Base-by-base conservation (phyloP, 2,329 filamentous ascomycete genomes). In the Ophiostoma ulmi region DNA sequence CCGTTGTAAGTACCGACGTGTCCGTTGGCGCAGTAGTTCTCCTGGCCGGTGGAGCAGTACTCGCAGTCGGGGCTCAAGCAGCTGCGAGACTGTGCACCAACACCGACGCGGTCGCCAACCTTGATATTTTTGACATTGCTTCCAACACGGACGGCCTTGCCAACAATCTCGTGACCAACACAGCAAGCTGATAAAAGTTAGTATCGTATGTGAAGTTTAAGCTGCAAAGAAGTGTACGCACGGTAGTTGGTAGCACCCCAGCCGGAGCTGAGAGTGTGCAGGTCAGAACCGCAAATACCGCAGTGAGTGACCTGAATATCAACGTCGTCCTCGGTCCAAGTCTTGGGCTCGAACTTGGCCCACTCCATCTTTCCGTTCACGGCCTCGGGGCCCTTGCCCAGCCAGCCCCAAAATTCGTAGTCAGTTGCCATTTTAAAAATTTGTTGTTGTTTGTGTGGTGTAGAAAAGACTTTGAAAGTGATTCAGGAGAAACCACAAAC, bases 301-400 rank as follows among this genome's bases (percentile, higher is more conserved):
- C 87, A 90, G 80, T 90, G 87, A 1, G 86, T 85, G 73, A 91
- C 80, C 75, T 86, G 81, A 74, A 91, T 88, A 75, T 91, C 88
- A 69, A 91, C 79, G 73, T 90, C 87, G 38, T 83, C 85, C 76
- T 90, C 88, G 63, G 87, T 85, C 85, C 87, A 90, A 20, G 80
- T 79, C 81, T 90, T 90, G 48, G 87, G 87, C 78, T 87, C 81
- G 70, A 85, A 90, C 70, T 84, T 78, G 44, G 79, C 80, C 84
- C 85, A 86, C 39, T 80, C 77, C 84, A 87, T 86, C 70, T 86
- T 85, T 69, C 84, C 84, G 4, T 85, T 76, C 72, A 76, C 79
- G n/a, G 82, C 76, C 1, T 79, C 78, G 11, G 79, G 74, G 71
- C 78, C 77, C 67, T 80, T 77, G 74, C 83, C 83, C 26, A 85